Evolutionary conservation across 129 eudicot genomes (phyloP).

Genomic region (Flaveria linearis): DNA sequence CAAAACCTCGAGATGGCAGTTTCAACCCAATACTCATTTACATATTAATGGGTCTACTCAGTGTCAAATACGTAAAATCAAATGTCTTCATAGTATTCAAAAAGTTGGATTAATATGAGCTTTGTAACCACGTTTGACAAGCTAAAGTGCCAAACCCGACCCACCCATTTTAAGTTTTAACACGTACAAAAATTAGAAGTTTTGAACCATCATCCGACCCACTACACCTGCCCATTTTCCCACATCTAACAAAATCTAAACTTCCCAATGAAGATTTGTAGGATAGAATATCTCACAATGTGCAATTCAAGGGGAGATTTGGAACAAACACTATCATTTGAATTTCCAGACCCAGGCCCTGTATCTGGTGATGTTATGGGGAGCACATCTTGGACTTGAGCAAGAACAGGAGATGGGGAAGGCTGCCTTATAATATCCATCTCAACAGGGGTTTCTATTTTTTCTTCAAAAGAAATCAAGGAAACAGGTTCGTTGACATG

Average conservation of each 20-base stretch:
- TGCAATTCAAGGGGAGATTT: constrained; percentile 87
- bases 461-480: constrained; percentile 80
- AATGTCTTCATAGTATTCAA: background rate
- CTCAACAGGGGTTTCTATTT: constrained; percentile 51
- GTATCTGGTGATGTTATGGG: constrained; percentile 50
- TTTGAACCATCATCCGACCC: background rate
- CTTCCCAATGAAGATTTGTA: background rate
- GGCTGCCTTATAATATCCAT: constrained; percentile 72
- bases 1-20: constrained; percentile 4
- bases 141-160: background rate
- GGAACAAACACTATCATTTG: constrained; percentile 55
- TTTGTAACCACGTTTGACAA: background rate
- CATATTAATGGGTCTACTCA: background rate
- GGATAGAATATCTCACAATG: constrained; percentile 55
- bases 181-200: background rate
- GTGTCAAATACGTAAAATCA: background rate
- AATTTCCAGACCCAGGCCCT: constrained; percentile 41
- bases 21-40: background rate
- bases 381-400: constrained; percentile 81
- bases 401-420: constrained; percentile 90
- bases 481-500: constrained; percentile 59
- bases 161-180: background rate
- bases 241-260: background rate
- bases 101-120: background rate
- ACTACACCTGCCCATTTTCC: background rate